These are phyloP conservation scores for Zasmidium cellare DNA, from an alignment of 2,329 filamentous ascomycete species.

Conservation along the genomic window DNA sequence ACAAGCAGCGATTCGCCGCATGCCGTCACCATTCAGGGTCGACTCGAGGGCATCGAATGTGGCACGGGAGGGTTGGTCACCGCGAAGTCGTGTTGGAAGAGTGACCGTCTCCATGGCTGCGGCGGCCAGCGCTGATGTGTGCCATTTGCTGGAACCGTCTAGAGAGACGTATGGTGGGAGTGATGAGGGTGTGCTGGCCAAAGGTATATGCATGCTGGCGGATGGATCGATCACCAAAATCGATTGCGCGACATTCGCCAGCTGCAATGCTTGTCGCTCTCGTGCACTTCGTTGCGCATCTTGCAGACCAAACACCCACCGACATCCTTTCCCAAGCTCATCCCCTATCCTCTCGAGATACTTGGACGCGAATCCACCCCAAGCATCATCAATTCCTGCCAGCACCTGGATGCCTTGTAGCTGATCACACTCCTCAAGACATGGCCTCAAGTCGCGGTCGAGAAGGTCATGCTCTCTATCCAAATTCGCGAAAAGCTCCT, in stretches of 20 bases:
- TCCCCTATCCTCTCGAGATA: constrained; percentile 70
- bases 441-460: constrained; percentile 85
- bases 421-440: constrained; percentile 90
- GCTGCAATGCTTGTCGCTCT: constrained; percentile 64
- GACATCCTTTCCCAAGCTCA: constrained; percentile 82
- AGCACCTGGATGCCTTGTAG: constrained; percentile 79
- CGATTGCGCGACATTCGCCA: constrained; percentile 73
- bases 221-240: constrained; percentile 68
- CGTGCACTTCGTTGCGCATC: constrained; percentile 48
- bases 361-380: constrained; percentile 48
- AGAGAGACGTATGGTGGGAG: constrained; percentile 60
- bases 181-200: constrained; percentile 61
- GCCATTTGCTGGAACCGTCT: constrained; percentile 70
- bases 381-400: constrained; percentile 54
- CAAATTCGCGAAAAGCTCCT: constrained; percentile 64
- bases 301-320: constrained; percentile 87
- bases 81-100: constrained; percentile 69
- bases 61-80: constrained; percentile 43
- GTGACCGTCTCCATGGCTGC: constrained; percentile 77
- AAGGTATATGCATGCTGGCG: constrained; percentile 75
- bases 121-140: constrained; percentile 73
- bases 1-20: constrained; percentile 74
- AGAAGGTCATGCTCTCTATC: constrained; percentile 74
- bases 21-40: constrained; percentile 72
- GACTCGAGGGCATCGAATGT: constrained; percentile 65